These are phyloP conservation scores for Leucocoprinus sp. DNA, from an alignment of 768 basidiomycete genomes.

Conservation along the genomic window DNA sequence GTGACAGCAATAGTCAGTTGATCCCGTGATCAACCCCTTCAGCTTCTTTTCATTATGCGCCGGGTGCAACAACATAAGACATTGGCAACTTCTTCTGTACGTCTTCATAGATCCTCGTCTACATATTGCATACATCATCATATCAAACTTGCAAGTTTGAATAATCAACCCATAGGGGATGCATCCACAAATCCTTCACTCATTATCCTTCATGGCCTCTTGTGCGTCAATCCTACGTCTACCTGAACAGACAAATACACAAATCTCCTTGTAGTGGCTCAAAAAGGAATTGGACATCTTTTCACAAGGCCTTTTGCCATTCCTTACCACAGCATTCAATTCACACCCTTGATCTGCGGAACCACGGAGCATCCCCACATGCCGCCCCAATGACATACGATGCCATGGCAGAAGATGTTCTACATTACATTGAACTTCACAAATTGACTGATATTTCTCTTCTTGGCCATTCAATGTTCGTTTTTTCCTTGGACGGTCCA, in stretches of 20 bases:
- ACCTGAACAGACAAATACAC: not conserved
- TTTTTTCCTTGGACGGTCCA: constrained; percentile 5
- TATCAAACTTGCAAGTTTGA: constrained; percentile 1
- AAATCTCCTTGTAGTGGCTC: constrained; percentile 47
- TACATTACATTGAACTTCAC: constrained; percentile 52
- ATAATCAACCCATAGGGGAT: not conserved
- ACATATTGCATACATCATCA: not conserved
- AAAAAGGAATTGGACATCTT: constrained; percentile 83
- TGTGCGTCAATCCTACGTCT: constrained; percentile 31
- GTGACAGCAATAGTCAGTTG: too few relatives aligned
- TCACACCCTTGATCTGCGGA: constrained; percentile 80
- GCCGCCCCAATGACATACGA: constrained; percentile 63
- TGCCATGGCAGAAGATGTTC: constrained; percentile 74
- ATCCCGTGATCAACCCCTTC: too few relatives aligned
- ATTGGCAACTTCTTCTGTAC: not conserved
- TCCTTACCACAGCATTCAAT: constrained; percentile 55
- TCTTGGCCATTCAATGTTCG: constrained; percentile 87
- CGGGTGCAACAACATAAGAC: too few relatives aligned
- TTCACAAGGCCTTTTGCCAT: constrained; percentile 67
- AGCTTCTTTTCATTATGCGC: not conserved
- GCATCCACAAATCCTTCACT: constrained; percentile 30
- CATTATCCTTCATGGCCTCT: constrained; percentile 55
- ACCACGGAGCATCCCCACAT: constrained; percentile 82
- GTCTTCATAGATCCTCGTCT: not conserved
- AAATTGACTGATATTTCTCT: constrained; percentile 57